Percentiles rank a stretch among this genome's conserved stretches.
Conservation (phyloP, 331 rosid species). For the Malus hybrid region DNA sequence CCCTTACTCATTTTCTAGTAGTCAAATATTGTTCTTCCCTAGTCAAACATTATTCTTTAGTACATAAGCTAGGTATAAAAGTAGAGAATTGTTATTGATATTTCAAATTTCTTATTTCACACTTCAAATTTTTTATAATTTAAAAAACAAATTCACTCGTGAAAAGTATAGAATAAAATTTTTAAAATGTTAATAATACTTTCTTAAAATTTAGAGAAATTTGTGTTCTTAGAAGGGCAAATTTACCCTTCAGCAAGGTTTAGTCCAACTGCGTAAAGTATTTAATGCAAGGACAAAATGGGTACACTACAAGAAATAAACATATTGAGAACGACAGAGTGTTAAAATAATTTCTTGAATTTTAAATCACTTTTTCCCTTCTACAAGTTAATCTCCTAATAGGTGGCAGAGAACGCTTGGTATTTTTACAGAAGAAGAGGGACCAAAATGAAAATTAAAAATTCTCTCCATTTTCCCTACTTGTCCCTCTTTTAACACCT, state of each 20-base stretch:
- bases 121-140: too few species aligned
- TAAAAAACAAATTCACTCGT: accelerated
- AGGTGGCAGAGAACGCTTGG: not conserved
- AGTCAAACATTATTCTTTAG: too few species aligned
- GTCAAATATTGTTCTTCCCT: too few species aligned
- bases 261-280: too few species aligned
- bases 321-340: not conserved
- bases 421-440: conserved; percentile 13
- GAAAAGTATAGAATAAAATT: accelerated
- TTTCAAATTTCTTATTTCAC: too few species aligned
- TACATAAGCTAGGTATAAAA: too few species aligned
- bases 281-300: not conserved
- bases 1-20: too few species aligned
- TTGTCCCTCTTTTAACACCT: not conserved
- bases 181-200: too few species aligned
- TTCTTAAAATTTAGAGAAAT: accelerated
- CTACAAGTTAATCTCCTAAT: conserved; percentile 17
- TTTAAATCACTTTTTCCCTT: not conserved
- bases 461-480: conserved; percentile 11
- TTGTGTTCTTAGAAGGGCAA: too few species aligned
- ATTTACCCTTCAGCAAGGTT: too few species aligned
- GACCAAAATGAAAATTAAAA: conserved; percentile 17
- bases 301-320: not conserved
- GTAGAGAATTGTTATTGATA: too few species aligned
- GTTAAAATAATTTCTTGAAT: not conserved